These are phyloP conservation scores for Zymoseptoria tritici DNA, from an alignment of 2,329 filamentous ascomycete species.

Conservation along the genomic window DNA sequence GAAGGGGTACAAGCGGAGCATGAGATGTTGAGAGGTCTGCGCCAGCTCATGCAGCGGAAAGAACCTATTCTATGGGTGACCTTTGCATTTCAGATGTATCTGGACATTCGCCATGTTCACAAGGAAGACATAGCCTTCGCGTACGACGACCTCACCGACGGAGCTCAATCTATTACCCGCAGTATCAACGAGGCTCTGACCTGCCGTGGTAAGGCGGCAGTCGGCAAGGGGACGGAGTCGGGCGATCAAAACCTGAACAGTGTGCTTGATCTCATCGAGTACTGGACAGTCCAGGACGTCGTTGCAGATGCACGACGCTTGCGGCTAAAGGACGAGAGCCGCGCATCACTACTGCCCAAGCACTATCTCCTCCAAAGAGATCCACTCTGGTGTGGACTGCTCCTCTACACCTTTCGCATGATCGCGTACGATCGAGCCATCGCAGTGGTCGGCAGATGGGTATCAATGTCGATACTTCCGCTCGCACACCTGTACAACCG, in stretches of 20 bases:
- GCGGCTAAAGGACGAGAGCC: neutral
- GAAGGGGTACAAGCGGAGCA: neutral
- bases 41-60: neutral
- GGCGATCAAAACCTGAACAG: neutral
- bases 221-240: no score
- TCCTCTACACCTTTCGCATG: conserved; percentile 7
- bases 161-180: no score
- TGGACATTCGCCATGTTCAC: no score
- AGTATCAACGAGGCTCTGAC: no score
- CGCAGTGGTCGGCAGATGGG: neutral
- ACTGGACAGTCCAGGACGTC: neutral
- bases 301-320: neutral
- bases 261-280: neutral
- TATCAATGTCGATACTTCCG: neutral
- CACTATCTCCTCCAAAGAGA: conserved; percentile 1
- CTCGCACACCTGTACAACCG: neutral
- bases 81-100: no score
- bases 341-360: neutral
- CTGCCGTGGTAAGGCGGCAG: no score
- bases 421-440: conserved; percentile 1
- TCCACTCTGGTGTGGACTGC: conserved; percentile 3
- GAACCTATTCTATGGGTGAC: no score
- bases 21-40: neutral
- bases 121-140: no score
- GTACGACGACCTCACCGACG: no score